phyloP scores from a whole-genome alignment of 2,329 filamentous ascomycete genomes.

The Graphium sp. region DNA sequence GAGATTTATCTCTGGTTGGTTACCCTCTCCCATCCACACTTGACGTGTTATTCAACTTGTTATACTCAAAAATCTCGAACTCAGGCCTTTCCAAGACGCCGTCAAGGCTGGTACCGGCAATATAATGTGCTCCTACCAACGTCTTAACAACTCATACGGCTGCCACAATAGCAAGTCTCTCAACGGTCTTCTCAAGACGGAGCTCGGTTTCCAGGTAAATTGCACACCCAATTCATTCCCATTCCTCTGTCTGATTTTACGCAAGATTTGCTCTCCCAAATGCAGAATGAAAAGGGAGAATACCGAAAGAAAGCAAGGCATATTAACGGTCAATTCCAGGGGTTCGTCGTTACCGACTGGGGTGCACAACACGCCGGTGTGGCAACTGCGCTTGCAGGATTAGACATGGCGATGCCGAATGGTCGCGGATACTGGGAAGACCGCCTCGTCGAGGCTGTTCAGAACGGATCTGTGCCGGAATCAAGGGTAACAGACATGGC shows the following conservation, averaged over 20 bases:
- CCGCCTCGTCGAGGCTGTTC: constrained; percentile 41
- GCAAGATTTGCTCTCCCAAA: too few species aligned
- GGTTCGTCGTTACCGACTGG: constrained; percentile 56
- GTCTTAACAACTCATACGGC: constrained; percentile 53
- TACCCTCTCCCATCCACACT: constrained; percentile 7
- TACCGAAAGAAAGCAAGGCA: too few species aligned
- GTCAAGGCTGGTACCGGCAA: constrained; percentile 40
- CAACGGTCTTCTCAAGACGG: constrained; percentile 49
- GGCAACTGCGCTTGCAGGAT: constrained; percentile 41
- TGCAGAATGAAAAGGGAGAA: too few species aligned
- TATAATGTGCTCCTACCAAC: constrained; percentile 51
- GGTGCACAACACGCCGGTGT: constrained; percentile 47
- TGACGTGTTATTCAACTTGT: not conserved
- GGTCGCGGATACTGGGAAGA: constrained; percentile 21
- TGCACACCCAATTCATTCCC: too few species aligned
- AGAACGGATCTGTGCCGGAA: constrained; percentile 39
- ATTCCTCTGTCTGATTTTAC: too few species aligned
- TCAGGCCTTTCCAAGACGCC: constrained; percentile 54
- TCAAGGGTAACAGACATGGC: constrained; percentile 45
- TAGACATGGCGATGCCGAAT: constrained; percentile 57
- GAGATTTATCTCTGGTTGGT: constrained; percentile 54
- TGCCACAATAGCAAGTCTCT: constrained; percentile 53
- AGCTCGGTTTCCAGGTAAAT: constrained; percentile 42
- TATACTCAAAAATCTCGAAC: constrained; percentile 23
- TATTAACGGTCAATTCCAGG: too few species aligned